These are phyloP conservation scores for Aspergillus costaricaensis DNA, from an alignment of 2,329 filamentous ascomycete species.

Conservation along the genomic window DNA sequence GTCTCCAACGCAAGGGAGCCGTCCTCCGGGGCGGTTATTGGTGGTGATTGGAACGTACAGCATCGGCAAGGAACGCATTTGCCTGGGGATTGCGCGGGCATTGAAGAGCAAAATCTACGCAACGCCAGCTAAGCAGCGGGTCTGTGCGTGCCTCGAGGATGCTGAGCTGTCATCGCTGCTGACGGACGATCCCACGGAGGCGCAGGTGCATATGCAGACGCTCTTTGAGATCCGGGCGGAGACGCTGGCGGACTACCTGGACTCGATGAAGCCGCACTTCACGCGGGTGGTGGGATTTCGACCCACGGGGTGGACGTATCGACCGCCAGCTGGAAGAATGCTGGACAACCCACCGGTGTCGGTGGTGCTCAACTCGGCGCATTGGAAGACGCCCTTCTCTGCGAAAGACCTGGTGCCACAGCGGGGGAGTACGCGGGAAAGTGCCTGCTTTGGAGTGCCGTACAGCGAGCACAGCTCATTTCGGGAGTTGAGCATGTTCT, in stretches of 20 bases:
- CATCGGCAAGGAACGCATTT: conserved; percentile 96
- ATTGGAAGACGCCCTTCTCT: conserved; percentile 75
- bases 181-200: conserved; percentile 76
- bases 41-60: conserved; percentile 96
- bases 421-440: conserved; percentile 77
- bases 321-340: conserved; percentile 66
- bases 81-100: conserved; percentile 84
- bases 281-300: conserved; percentile 85
- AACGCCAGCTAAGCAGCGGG: conserved; percentile 75
- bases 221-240: conserved; percentile 92
- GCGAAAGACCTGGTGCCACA: conserved; percentile 75
- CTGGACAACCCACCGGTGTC: conserved; percentile 64
- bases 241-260: conserved; percentile 84
- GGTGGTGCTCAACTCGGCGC: conserved; percentile 64
- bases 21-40: conserved; percentile 67
- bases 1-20: conserved; percentile 32
- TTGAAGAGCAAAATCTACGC: conserved; percentile 88
- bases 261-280: conserved; percentile 77
- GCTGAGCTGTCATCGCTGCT: conserved; percentile 75
- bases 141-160: conserved; percentile 83
- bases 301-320: conserved; percentile 92
- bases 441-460: conserved; percentile 88
- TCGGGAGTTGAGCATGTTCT: conserved; percentile 88
- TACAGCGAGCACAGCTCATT: conserved; percentile 97
- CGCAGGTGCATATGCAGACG: conserved; percentile 97